phyloP scores from a whole-genome alignment of 495 filamentous ascomycete species.

The Trichoderma orchidacearum region DNA sequence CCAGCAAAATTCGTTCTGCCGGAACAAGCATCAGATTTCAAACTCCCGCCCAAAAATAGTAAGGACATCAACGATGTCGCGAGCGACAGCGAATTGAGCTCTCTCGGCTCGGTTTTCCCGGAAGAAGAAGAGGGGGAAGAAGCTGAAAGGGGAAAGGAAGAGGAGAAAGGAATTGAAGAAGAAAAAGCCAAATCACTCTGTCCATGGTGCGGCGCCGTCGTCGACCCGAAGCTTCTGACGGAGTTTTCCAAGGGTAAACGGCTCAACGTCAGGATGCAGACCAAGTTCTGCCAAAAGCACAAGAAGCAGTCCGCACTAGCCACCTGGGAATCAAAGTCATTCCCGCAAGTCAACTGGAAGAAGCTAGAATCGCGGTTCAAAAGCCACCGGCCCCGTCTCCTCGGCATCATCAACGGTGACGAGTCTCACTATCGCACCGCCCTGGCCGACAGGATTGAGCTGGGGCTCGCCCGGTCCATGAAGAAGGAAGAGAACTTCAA shows the following conservation, averaged over 20 bases:
- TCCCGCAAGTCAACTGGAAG: slow-evolving; percentile 71
- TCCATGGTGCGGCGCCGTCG: slow-evolving; percentile 53
- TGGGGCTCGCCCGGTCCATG: slow-evolving; percentile 47
- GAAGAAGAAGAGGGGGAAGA: neutral
- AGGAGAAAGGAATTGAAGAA: neutral
- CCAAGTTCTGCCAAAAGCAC: slow-evolving; percentile 61
- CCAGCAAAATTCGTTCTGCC: neutral
- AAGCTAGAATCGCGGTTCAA: slow-evolving; percentile 48
- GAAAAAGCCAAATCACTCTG: slow-evolving; percentile 20
- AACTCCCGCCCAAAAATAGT: neutral
- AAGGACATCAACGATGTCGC: neutral
- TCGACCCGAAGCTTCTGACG: slow-evolving; percentile 38
- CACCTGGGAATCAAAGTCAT: slow-evolving; percentile 50
- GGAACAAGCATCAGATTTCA: neutral
- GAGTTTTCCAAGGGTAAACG: slow-evolving; percentile 28
- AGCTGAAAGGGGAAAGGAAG: neutral
- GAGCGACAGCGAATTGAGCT: neutral
- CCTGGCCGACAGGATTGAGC: slow-evolving; percentile 42
- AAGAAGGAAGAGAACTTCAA: slow-evolving; percentile 38
- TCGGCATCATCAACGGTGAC: slow-evolving; percentile 42
- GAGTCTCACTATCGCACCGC: slow-evolving; percentile 49
- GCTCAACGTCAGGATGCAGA: slow-evolving; percentile 48
- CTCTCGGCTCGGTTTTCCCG: neutral
- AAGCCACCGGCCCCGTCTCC: slow-evolving; percentile 39
- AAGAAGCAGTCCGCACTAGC: slow-evolving; percentile 40